phyloP scores from a whole-genome alignment of 257 asterid species.

The Solanum dulcamara region DNA sequence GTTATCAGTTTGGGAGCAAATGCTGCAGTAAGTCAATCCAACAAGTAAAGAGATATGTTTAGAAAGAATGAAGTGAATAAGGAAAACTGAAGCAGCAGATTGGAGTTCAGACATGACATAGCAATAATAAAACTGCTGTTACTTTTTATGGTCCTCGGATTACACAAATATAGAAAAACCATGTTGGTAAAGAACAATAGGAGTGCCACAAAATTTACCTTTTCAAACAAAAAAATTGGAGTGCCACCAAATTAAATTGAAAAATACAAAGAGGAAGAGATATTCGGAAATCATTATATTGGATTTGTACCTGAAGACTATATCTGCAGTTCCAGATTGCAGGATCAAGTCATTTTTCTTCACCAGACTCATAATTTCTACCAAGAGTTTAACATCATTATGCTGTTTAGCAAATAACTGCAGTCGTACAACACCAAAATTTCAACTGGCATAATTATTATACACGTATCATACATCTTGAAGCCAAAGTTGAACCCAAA shows the following conservation, averaged over 20 bases:
- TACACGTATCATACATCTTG: not conserved
- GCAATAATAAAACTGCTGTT: not conserved
- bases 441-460: not conserved
- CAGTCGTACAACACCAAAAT: slow-evolving; percentile 17
- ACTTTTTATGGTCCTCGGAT: not conserved
- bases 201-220: not conserved
- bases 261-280: not conserved
- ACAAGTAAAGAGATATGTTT: not conserved
- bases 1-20: slow-evolving; percentile 49
- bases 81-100: not conserved
- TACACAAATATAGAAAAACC: not conserved
- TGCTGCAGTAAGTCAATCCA: slow-evolving; percentile 38
- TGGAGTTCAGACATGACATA: not conserved
- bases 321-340: slow-evolving; percentile 85
- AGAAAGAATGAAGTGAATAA: not conserved
- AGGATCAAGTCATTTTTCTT: slow-evolving; percentile 54
- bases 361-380: slow-evolving; percentile 53
- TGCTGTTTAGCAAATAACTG: slow-evolving; percentile 80
- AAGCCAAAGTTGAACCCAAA: not conserved
- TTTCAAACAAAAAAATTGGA: not conserved
- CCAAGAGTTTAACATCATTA: slow-evolving; percentile 62
- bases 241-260: not conserved
- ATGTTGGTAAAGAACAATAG: not conserved
- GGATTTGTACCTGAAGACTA: slow-evolving; percentile 48
- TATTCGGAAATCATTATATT: not conserved